A percentile compares a stretch with the other conserved stretches of the same genome.
phyloP scores from a whole-genome alignment of 495 filamentous ascomycete genomes.

The Xylaria venustula region DNA sequence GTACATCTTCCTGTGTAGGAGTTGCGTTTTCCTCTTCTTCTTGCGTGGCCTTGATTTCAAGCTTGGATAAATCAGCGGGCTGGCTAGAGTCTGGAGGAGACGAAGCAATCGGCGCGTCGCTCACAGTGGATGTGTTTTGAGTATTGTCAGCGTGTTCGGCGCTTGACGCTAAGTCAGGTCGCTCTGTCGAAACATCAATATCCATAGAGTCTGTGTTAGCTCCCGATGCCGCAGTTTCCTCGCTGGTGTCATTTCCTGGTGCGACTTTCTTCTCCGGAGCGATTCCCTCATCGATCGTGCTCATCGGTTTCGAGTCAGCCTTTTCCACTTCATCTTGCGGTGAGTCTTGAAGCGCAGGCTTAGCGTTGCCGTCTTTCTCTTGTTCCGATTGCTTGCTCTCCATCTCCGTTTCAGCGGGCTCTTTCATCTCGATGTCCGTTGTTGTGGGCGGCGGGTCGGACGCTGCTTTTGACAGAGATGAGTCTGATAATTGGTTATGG shows the following conservation, averaged over 20 bases:
- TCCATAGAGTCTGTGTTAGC: slow-evolving; percentile 25
- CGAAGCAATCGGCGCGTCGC: slow-evolving; percentile 20
- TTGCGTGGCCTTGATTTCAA: slow-evolving; percentile 29
- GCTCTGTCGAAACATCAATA: slow-evolving; percentile 27
- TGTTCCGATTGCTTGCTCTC: slow-evolving; percentile 7
- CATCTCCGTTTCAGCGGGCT: slow-evolving; percentile 21
- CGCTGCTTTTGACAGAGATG: slow-evolving; percentile 14
- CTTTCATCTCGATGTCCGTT: slow-evolving; percentile 30
- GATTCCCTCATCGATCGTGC: slow-evolving; percentile 6
- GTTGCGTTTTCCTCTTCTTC: slow-evolving; percentile 12
- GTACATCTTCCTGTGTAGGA: slow-evolving; percentile 30
- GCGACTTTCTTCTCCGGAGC: not conserved
- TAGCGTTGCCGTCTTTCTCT: not conserved
- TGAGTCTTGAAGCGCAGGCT: not conserved
- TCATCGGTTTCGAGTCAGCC: slow-evolving; percentile 2
- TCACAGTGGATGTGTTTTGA: slow-evolving; percentile 26
- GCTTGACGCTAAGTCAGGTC: not conserved
- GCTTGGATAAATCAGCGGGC: slow-evolving; percentile 26
- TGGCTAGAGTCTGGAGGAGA: slow-evolving; percentile 27
- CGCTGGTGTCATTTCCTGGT: not conserved
- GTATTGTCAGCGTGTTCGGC: slow-evolving; percentile 20
- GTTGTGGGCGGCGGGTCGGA: slow-evolving; percentile 6
- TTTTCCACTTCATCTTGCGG: slow-evolving; percentile 4
- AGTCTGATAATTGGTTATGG: slow-evolving; percentile 15
- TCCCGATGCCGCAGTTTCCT: not conserved